These are phyloP conservation scores for Passiflora organensis DNA, from an alignment of 345 rosid genomes.

Conservation along the genomic window DNA sequence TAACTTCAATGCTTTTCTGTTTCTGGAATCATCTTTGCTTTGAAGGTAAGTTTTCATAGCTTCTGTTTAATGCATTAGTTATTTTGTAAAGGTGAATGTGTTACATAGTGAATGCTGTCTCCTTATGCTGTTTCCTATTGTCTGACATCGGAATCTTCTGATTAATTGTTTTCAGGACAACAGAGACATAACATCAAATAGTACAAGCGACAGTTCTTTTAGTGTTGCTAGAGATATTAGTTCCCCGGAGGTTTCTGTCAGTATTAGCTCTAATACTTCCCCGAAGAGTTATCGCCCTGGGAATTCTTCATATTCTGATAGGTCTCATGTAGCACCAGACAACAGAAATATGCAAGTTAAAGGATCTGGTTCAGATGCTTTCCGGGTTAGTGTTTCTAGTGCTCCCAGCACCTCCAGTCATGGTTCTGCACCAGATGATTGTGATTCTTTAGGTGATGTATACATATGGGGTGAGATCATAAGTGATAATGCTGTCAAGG, in stretches of 20 bases:
- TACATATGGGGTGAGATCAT: conserved; percentile 94
- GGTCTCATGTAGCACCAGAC: conserved; percentile 82
- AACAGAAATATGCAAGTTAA: conserved; percentile 78
- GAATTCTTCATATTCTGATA: conserved; percentile 59
- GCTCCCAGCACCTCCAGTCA: conserved; percentile 94
- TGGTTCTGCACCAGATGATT: conserved; percentile 93
- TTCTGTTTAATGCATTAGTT: background rate
- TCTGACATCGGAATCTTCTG: too few species aligned
- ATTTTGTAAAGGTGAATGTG: background rate
- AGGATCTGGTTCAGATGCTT: conserved; percentile 77
- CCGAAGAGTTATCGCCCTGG: conserved; percentile 52
- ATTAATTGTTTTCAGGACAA: conserved; percentile 56
- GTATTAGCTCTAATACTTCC: conserved; percentile 43
- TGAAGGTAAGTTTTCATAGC: background rate
- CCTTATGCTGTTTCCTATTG: too few species aligned
- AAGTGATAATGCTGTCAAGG: conserved; percentile 55
- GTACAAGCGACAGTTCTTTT: conserved; percentile 84
- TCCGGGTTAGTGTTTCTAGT: conserved; percentile 96
- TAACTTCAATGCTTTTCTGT: background rate
- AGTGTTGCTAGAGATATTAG: conserved; percentile 60
- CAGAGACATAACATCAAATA: conserved; percentile 76
- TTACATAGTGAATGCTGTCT: background rate
- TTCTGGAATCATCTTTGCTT: conserved; percentile 2
- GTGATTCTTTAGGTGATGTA: conserved; percentile 94
- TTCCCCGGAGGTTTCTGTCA: conserved; percentile 55